Conservation (phyloP, 2,329 filamentous ascomycete species). For the Didymella segeticola region DNA sequence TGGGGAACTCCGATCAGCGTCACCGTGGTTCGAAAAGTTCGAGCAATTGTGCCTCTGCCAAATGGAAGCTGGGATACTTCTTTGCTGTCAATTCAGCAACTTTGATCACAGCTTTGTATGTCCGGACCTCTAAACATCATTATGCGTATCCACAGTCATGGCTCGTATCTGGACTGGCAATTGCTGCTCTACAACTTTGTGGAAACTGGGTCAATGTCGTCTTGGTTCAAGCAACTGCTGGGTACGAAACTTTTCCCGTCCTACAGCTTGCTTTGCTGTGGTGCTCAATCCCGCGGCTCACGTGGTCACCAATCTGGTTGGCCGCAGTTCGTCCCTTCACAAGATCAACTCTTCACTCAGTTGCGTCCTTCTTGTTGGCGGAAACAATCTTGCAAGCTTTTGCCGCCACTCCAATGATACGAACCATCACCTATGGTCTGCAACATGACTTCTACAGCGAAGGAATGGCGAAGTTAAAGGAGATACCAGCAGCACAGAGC, state of each 20-base stretch:
- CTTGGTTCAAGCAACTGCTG: slow-evolving; percentile 28
- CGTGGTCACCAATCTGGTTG: slow-evolving; percentile 34
- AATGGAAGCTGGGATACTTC: slow-evolving; percentile 34
- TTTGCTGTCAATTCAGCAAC: slow-evolving; percentile 29
- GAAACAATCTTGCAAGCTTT: slow-evolving; percentile 38
- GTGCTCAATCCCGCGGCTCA: slow-evolving; percentile 41
- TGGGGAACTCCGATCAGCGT: neutral
- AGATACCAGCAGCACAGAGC: slow-evolving; percentile 22
- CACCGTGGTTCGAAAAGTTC: neutral
- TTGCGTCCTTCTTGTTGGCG: slow-evolving; percentile 28
- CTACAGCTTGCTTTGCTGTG: slow-evolving; percentile 39
- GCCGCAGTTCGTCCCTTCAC: slow-evolving; percentile 16
- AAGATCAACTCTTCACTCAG: slow-evolving; percentile 15
- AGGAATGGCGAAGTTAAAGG: slow-evolving; percentile 21
- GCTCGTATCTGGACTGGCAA: slow-evolving; percentile 26
- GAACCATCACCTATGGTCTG: slow-evolving; percentile 36
- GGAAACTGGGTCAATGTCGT: slow-evolving; percentile 30
- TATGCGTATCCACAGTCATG: slow-evolving; percentile 16
- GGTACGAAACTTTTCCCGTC: slow-evolving; percentile 31
- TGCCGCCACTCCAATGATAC: slow-evolving; percentile 30
- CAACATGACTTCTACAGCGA: slow-evolving; percentile 38
- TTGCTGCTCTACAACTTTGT: slow-evolving; percentile 31
- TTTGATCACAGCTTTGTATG: slow-evolving; percentile 23
- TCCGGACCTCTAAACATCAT: slow-evolving; percentile 1
- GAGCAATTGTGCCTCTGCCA: slow-evolving; percentile 28